Evolutionary conservation across 2,329 filamentous ascomycete genomes (phyloP), one percentile per base, ranked within the genome.

Genomic region (Botryotinia globosa): DNA sequence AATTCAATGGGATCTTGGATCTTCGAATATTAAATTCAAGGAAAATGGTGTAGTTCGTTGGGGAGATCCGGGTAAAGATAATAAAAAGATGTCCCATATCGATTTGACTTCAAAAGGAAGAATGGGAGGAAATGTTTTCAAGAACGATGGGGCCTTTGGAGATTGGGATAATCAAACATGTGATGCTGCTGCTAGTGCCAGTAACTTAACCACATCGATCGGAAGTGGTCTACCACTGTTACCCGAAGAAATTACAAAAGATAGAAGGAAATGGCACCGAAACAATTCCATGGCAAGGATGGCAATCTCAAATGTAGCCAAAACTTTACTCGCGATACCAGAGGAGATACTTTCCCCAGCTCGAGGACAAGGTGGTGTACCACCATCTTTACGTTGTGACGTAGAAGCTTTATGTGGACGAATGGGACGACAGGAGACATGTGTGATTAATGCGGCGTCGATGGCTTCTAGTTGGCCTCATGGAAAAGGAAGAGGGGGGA

Each of bases 391-490:
- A 51, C 80, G 83, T 51, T 83, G 82, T 73, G 84, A 87, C 75
- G 76, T 80, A 45, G 77, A 77, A 63, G 84, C 83, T 4, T 79
- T 86, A 54, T 75, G 76, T 4, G 83, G 83, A 4, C 80, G 85
- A 39, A 61, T 79, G 65, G 78, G 76, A 2, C 74, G 78, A 3
- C 48, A 80, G 74, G 91, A 95, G 83, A 96, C 92, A 1, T 94
- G 90, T 79, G 83, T 97, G 70, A 87, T 96, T 77, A 97, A 97
- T 82, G 92, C 92, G 42, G 90, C 93, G 32, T 90, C 94, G 74
- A 87, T 92, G 85, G 89, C 89, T 61, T 89, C 85, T 34, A 90
- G 87, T 74, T 90, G 88, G 82, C 90, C 90, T 67, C 89, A 91
- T 75, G 84, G 56, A 4, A 63, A 45, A 34, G 68, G 84, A 2